Conservation (phyloP, 2,329 filamentous ascomycete genomes). For the Cladobotryum protrusum region DNA sequence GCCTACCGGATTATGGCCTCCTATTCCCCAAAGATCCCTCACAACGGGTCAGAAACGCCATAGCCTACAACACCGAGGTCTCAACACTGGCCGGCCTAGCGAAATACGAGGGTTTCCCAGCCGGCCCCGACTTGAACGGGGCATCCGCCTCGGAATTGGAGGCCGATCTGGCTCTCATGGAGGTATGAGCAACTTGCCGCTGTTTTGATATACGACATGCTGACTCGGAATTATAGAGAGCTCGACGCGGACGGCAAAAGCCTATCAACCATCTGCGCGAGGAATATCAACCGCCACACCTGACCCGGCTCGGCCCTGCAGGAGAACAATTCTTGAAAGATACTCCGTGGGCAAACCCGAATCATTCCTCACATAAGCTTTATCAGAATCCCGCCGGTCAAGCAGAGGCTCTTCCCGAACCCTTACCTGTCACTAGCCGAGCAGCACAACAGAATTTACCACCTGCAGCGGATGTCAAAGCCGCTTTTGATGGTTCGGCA, state of each 20-base stretch:
- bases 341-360: conserved; percentile 88
- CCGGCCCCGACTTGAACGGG: conserved; percentile 76
- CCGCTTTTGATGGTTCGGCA: conserved; percentile 18
- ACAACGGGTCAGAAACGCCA: conserved; percentile 75
- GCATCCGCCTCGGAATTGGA: conserved; percentile 70
- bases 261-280: conserved; percentile 37
- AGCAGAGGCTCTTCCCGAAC: conserved; percentile 14
- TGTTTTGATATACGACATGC: conserved; percentile 1
- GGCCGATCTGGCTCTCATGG: conserved; percentile 83
- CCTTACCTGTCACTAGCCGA: conserved; percentile 13
- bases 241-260: conserved; percentile 30
- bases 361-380: conserved; percentile 62
- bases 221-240: conserved; percentile 23
- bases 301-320: conserved; percentile 54
- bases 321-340: conserved; percentile 85
- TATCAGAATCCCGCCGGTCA: conserved; percentile 31
- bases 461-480: conserved; percentile 18
- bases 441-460: conserved; percentile 16
- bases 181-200: conserved; percentile 45
- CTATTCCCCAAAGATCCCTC: conserved; percentile 71
- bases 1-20: conserved; percentile 74
- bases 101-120: conserved; percentile 93
- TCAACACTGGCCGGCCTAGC: conserved; percentile 84
- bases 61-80: conserved; percentile 92
- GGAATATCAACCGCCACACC: conserved; percentile 43